phyloP scores from a whole-genome alignment of 2,329 filamentous ascomycete species.

The Fusarium incarnatum region DNA sequence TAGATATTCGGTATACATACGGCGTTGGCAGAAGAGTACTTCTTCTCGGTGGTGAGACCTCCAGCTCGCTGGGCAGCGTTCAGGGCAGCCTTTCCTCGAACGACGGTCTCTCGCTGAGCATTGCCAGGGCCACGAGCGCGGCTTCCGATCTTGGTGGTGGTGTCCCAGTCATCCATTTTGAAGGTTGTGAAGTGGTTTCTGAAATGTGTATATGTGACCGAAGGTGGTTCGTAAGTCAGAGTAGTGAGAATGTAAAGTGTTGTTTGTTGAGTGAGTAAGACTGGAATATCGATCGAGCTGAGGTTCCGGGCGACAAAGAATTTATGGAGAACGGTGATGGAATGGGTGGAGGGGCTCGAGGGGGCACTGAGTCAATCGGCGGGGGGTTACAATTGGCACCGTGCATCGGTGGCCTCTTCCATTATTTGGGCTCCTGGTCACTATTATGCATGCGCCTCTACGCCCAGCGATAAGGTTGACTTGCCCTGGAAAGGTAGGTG shows the following conservation, averaged over 20 bases:
- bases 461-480: constrained; percentile 28
- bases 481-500: constrained; percentile 13
- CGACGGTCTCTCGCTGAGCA: constrained; percentile 82
- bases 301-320: constrained; percentile 39
- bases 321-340: constrained; percentile 49
- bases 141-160: constrained; percentile 92
- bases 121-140: constrained; percentile 77
- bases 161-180: constrained; percentile 81
- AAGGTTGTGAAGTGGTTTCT: constrained; percentile 54
- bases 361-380: constrained; percentile 55
- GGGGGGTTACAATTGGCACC: constrained; percentile 41
- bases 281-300: constrained; percentile 37
- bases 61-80: constrained; percentile 91
- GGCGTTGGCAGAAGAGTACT: constrained; percentile 79
- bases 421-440: neutral
- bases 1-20: constrained; percentile 42
- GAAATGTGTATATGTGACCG: constrained; percentile 5
- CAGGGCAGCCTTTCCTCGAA: constrained; percentile 83
- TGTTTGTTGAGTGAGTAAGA: constrained; percentile 30
- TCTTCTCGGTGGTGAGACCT: constrained; percentile 89
- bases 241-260: constrained; percentile 5
- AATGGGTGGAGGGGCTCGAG: constrained; percentile 45
- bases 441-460: constrained; percentile 21
- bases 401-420: constrained; percentile 38
- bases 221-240: neutral